These are phyloP conservation scores for Globisporangium radiosum DNA, from an alignment of 352 stramenopile genomes.

Conservation along the genomic window DNA sequence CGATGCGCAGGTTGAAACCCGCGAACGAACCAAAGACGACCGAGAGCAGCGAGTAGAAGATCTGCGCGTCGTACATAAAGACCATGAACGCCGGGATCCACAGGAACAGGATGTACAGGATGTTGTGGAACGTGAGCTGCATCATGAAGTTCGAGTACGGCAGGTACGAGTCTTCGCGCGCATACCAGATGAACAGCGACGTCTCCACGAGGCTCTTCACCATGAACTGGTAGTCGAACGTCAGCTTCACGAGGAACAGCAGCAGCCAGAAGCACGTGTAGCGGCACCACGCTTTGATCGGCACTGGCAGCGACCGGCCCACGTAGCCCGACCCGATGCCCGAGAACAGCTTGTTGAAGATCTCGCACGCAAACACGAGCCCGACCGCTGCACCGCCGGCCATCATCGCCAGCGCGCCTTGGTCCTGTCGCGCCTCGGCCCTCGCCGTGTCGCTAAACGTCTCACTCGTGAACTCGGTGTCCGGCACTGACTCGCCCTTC, in stretches of 20 bases:
- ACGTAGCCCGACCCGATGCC: constrained; percentile 68
- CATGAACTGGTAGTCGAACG: constrained; percentile 85
- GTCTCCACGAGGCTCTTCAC: constrained; percentile 81
- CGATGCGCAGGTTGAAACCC: constrained; percentile 82
- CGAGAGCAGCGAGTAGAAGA: constrained; percentile 79
- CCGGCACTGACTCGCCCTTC: constrained; percentile 15
- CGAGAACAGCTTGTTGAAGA: constrained; percentile 68
- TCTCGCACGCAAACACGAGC: constrained; percentile 53
- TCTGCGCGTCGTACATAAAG: constrained; percentile 84
- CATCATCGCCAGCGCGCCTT: constrained; percentile 53
- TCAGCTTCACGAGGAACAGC: constrained; percentile 67
- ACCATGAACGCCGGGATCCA: constrained; percentile 81
- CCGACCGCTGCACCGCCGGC: constrained; percentile 38
- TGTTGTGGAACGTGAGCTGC: constrained; percentile 79
- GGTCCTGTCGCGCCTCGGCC: constrained; percentile 40
- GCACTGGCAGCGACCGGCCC: constrained; percentile 66
- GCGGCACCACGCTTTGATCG: constrained; percentile 56
- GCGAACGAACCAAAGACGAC: constrained; percentile 77
- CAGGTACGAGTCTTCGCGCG: constrained; percentile 59
- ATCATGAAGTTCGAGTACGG: constrained; percentile 82
- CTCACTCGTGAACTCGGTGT: constrained; percentile 1
- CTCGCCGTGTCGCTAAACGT: constrained; percentile 9
- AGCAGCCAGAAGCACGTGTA: constrained; percentile 84
- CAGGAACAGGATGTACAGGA: constrained; percentile 77
- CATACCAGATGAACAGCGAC: constrained; percentile 82